These are phyloP conservation scores for Vaccinium myrtillus DNA, from an alignment of 148 eudicot species.

Conservation along the genomic window DNA sequence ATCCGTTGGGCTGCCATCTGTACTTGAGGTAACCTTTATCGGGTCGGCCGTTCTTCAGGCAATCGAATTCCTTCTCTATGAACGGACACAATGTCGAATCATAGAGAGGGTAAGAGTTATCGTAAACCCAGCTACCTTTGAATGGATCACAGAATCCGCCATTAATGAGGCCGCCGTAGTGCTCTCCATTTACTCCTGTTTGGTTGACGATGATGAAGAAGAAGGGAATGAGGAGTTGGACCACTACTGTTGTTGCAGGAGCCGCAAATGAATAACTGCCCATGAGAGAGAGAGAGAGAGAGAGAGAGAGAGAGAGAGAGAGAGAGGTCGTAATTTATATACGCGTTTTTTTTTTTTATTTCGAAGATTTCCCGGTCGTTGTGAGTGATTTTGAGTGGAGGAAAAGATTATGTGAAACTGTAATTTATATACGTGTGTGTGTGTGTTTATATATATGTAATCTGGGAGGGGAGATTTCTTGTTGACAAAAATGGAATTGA, in stretches of 20 bases:
- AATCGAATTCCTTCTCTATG: slow-evolving; percentile 43
- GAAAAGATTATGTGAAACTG: no score
- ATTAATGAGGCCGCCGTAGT: not conserved
- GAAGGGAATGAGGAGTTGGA: not conserved
- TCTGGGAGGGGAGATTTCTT: not conserved
- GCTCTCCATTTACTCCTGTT: not conserved
- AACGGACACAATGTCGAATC: slow-evolving; percentile 29
- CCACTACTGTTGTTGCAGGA: not conserved
- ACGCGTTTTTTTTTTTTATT: no score
- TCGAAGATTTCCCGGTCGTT: no score
- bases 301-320: not conserved
- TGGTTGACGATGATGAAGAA: not conserved
- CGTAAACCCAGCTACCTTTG: slow-evolving; percentile 55
- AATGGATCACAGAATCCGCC: slow-evolving; percentile 35
- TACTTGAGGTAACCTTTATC: slow-evolving; percentile 49
- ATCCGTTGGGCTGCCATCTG: slow-evolving; percentile 54
- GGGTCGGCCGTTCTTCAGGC: slow-evolving; percentile 50
- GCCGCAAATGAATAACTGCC: not conserved
- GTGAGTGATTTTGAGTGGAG: no score
- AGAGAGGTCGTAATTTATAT: no score
- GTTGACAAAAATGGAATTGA: not conserved
- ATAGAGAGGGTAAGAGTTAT: slow-evolving; percentile 37
- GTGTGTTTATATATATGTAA: not conserved
- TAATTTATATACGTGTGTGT: not conserved
- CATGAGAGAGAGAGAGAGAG: not conserved